Percentiles rank a stretch among this genome's conserved stretches.
Conservation (phyloP, 148 eudicot genomes). For the Pouteria glomerata region DNA sequence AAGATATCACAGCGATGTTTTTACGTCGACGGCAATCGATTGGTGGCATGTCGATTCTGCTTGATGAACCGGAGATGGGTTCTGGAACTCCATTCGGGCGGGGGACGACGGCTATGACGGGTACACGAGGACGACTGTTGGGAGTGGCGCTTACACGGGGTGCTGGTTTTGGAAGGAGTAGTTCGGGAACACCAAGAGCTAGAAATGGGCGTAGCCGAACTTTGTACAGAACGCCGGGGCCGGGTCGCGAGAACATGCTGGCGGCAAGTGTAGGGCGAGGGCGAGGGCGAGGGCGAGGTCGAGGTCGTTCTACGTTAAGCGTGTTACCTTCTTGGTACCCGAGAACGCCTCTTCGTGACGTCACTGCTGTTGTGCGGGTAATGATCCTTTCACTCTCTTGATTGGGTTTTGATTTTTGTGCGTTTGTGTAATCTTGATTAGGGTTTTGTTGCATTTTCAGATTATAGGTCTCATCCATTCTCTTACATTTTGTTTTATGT, state of each 20-base stretch:
- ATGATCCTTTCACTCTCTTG: constrained; percentile 1
- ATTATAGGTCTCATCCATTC: background rate
- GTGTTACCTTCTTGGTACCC: constrained; percentile 73
- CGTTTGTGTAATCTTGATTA: background rate
- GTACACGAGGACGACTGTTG: constrained; percentile 3
- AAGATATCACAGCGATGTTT: constrained; percentile 34
- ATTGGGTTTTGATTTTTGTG: background rate
- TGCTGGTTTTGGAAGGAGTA: constrained; percentile 17
- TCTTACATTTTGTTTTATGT: too few species aligned
- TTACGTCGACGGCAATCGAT: constrained; percentile 18
- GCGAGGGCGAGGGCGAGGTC: constrained; percentile 29
- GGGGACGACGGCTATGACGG: constrained; percentile 25
- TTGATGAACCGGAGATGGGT: constrained; percentile 34
- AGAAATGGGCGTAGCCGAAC: constrained; percentile 17
- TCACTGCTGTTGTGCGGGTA: constrained; percentile 59
- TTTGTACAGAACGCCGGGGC: constrained; percentile 5
- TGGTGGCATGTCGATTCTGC: constrained; percentile 28
- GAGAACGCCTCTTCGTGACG: constrained; percentile 53
- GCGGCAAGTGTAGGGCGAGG: constrained; percentile 26
- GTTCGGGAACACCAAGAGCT: constrained; percentile 19
- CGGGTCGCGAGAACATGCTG: constrained; percentile 21
- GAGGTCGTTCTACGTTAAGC: constrained; percentile 21
- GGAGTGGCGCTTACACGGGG: constrained; percentile 15
- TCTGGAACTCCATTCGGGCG: constrained; percentile 26
- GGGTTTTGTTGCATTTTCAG: background rate